Base-by-base conservation (phyloP, 2,329 filamentous ascomycete genomes). In the Akanthomyces uredinophilus region DNA sequence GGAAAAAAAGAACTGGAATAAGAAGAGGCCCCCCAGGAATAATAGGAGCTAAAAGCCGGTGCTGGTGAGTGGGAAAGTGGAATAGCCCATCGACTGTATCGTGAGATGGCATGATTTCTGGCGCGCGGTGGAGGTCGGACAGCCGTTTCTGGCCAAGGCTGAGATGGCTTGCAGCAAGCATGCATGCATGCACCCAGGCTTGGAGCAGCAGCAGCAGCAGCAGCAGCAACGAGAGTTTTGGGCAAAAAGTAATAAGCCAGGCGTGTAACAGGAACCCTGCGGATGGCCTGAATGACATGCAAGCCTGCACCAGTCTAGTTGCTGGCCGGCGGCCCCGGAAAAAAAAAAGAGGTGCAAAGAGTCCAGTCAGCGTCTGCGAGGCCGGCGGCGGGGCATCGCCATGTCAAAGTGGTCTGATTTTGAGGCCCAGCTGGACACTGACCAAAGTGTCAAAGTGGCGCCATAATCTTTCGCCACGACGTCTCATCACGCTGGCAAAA, bases 351-450 rank as follows among this genome's bases (percentile, higher is more conserved):
- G 22, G 46, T 18, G n/a, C n/a, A n/a, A n/a, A 44, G 35, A 44
- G 32, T 43, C 57, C 32, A 50, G 46, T 41, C 53, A 50, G 56
- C 29, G 39, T n/a, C 27, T 58, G 55, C 32, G 46, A 57, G 43
- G 35, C 44, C 41, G 13, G 20, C 20, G 57, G 57, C 49, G 47
- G 49, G 43, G 59, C 59, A 8, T 50, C 1, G 22, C 51, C 16
- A 55, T 61, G 59, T 55, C 61, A 62, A 62, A 62, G 61, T 62
- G 61, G 61, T 58, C 61, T 62, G 61, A 62, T 62, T 62, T 62
- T 32, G 20, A 55, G 39, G 51, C 22, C 50, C 59, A 55, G 51
- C 59, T 61, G 59, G 59, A 41, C 43, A 50, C 43, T 61, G 59
- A 41, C 41, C 32, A 35, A 35, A 14, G 43, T 54, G 41, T 50